These are phyloP conservation scores for Pichia gijzeniarum DNA, from an alignment of 805 yeast species.

Conservation along the genomic window DNA sequence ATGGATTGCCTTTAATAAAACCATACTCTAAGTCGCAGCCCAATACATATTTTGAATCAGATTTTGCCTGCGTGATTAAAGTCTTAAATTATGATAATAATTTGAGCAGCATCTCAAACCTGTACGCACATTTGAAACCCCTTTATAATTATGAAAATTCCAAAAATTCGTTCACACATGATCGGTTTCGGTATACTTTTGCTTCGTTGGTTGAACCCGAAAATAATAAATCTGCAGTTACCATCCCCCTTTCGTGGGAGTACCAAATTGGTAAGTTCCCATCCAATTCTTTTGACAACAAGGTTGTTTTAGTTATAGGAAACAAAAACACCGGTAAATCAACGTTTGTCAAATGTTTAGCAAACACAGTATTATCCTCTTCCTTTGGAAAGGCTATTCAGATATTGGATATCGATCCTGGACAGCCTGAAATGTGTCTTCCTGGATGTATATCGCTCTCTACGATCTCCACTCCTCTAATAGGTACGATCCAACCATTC, in stretches of 20 bases:
- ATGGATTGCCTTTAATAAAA: slow-evolving; percentile 36
- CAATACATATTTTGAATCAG: slow-evolving; percentile 25
- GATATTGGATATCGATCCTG: slow-evolving; percentile 79
- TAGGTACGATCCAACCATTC: slow-evolving; percentile 31
- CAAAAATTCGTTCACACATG: not conserved
- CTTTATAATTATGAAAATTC: slow-evolving; percentile 26
- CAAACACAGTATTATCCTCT: slow-evolving; percentile 39
- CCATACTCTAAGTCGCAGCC: slow-evolving; percentile 31
- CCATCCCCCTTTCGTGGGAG: slow-evolving; percentile 25
- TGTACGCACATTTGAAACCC: slow-evolving; percentile 41
- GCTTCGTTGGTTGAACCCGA: slow-evolving; percentile 22
- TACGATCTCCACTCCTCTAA: slow-evolving; percentile 25
- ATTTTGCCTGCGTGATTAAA: slow-evolving; percentile 38
- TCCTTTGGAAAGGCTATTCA: slow-evolving; percentile 27
- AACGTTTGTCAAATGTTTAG: slow-evolving; percentile 50
- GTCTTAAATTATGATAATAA: slow-evolving; percentile 37
- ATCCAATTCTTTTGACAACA: slow-evolving; percentile 7
- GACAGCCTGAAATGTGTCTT: slow-evolving; percentile 71
- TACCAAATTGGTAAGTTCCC: slow-evolving; percentile 13
- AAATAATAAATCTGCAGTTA: slow-evolving; percentile 25
- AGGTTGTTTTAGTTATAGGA: slow-evolving; percentile 42
- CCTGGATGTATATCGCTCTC: slow-evolving; percentile 67
- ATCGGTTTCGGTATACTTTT: slow-evolving; percentile 33
- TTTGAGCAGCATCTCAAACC: slow-evolving; percentile 35
- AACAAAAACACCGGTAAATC: slow-evolving; percentile 81